These are phyloP conservation scores for Tillandsia fasciculata DNA, from an alignment of 176 grass and related monocot species.

Conservation along the genomic window DNA sequence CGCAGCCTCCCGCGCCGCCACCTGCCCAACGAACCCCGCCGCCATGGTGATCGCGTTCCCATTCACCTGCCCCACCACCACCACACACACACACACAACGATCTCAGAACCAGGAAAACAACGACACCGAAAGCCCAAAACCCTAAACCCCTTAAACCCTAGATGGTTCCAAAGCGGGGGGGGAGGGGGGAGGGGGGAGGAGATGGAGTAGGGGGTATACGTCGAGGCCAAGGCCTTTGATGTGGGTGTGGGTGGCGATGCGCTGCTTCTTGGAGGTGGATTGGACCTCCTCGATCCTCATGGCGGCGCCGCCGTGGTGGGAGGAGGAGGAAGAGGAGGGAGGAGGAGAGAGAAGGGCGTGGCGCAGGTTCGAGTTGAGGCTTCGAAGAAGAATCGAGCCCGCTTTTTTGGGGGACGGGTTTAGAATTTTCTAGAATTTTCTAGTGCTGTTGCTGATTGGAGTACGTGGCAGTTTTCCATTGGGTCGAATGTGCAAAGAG, in stretches of 20 bases:
- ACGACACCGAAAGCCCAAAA: neutral
- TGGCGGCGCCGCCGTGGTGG: constrained; percentile 19
- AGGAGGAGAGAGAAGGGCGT: no score
- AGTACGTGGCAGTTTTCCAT: neutral
- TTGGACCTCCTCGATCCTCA: constrained; percentile 95
- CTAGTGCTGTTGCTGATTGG: neutral
- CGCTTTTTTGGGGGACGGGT: neutral
- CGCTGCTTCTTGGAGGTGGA: constrained; percentile 85
- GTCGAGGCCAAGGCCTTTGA: constrained; percentile 95
- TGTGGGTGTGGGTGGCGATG: constrained; percentile 84
- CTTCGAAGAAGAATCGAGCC: no score
- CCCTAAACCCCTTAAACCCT: constrained; percentile 24
- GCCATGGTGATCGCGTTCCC: constrained; percentile 51
- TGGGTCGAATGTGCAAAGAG: neutral
- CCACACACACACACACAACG: no score
- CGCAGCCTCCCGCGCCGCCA: constrained; percentile 50
- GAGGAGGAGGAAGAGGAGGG: no score
- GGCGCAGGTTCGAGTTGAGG: no score
- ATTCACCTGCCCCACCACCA: constrained; percentile 29
- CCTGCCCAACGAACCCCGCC: constrained; percentile 89
- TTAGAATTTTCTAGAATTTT: neutral
- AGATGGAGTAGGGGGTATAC: constrained; percentile 16
- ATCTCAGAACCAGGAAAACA: neutral
- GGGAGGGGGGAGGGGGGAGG: constrained; percentile 1
- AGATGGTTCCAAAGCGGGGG: constrained; percentile 15